phyloP scores from a whole-genome alignment of 257 asterid genomes.

The Solanum tarapatanum region DNA sequence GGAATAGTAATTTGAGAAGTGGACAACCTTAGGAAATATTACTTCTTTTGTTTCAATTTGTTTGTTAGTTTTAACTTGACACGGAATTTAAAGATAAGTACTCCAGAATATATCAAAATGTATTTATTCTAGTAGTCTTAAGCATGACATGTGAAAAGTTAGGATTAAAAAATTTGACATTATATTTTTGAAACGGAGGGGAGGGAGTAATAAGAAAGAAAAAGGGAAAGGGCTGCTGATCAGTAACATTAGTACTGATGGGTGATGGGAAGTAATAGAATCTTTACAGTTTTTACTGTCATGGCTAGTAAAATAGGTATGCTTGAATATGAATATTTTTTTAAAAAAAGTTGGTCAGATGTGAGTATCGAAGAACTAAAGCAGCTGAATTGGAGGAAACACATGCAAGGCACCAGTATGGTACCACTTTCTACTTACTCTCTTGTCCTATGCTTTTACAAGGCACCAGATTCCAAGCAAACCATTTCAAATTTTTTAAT shows the following conservation, averaged over 20 bases:
- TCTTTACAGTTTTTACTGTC: background rate
- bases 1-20: background rate
- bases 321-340: background rate
- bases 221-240: background rate
- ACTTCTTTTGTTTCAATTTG: background rate
- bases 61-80: background rate
- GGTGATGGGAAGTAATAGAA: background rate
- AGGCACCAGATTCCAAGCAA: constrained; percentile 28
- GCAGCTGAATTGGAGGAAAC: constrained; percentile 29
- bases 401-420: constrained; percentile 34
- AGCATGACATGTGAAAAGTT: background rate
- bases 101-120: no score
- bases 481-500: background rate
- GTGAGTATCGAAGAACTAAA: constrained; percentile 26
- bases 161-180: no score
- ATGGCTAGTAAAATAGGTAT: background rate
- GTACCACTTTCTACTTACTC: constrained; percentile 23
- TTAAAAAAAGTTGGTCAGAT: background rate
- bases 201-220: background rate
- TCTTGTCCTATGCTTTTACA: constrained; percentile 34
- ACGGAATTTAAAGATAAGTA: background rate
- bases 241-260: constrained; percentile 15
- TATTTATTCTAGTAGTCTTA: no score
- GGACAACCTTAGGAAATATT: background rate
- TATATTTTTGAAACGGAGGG: no score